These are phyloP conservation scores for Fraxinus angustifolia DNA, from an alignment of 305 asterid species.

Conservation along the genomic window DNA sequence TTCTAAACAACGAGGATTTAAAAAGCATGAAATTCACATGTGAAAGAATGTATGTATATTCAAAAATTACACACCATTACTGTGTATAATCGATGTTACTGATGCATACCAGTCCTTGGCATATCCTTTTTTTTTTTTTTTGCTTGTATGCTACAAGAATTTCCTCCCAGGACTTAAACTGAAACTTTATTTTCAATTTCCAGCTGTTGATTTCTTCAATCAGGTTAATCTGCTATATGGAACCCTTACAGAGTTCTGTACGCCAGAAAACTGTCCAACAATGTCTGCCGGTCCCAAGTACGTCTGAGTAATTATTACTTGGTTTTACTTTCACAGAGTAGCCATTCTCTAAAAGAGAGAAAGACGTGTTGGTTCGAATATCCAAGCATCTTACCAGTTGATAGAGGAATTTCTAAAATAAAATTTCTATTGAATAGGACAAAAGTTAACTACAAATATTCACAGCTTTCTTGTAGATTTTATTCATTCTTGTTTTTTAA, in stretches of 20 bases:
- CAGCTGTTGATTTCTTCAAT: conserved; percentile 98
- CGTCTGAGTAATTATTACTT: conserved; percentile 28
- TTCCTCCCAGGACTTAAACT: conserved; percentile 28
- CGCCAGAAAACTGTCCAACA: conserved; percentile 91
- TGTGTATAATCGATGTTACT: neutral
- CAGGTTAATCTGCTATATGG: conserved; percentile 97
- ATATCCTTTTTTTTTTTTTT: neutral
- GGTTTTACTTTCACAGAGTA: neutral
- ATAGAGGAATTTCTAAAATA: neutral
- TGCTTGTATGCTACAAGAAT: conserved; percentile 11
- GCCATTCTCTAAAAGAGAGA: neutral
- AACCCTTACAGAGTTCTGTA: conserved; percentile 94
- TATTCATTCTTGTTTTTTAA: neutral
- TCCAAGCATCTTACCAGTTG: neutral
- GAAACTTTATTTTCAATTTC: conserved; percentile 37
- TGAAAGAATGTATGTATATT: neutral
- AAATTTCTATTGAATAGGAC: neutral
- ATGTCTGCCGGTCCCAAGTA: conserved; percentile 98
- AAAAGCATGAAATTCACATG: neutral
- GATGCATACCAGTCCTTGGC: conserved; percentile 1
- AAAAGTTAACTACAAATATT: neutral
- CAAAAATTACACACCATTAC: neutral
- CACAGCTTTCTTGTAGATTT: neutral
- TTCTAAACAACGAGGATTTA: neutral
- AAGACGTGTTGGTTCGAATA: neutral